Conservation (phyloP, 2,329 filamentous ascomycete genomes). For the Cylindrodendrum hubeiense region DNA sequence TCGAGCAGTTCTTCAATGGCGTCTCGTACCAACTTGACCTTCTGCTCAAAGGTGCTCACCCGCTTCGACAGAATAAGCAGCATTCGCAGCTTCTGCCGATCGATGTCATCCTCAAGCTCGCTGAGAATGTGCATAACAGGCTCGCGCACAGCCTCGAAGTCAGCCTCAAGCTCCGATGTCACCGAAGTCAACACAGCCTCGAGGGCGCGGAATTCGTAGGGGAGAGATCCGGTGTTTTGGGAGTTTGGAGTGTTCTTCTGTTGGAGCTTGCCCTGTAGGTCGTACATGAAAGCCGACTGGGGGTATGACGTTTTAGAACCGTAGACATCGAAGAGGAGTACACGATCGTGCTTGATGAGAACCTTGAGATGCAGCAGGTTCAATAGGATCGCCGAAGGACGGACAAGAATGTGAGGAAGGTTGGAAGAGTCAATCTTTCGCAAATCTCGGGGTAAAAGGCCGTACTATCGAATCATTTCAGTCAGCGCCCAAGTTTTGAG, state of each 20-base stretch:
- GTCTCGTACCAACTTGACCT: slow-evolving; percentile 91
- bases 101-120: slow-evolving; percentile 96
- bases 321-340: slow-evolving; percentile 96
- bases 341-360: slow-evolving; percentile 93
- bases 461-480: slow-evolving; percentile 71
- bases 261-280: slow-evolving; percentile 90
- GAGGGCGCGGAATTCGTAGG: slow-evolving; percentile 95
- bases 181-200: slow-evolving; percentile 96
- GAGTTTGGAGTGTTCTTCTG: slow-evolving; percentile 75
- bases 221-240: slow-evolving; percentile 71
- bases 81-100: slow-evolving; percentile 90
- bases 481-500: slow-evolving; percentile 4
- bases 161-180: slow-evolving; percentile 89
- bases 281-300: slow-evolving; percentile 98
- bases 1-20: slow-evolving; percentile 96
- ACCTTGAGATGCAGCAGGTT: slow-evolving; percentile 97
- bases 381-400: slow-evolving; percentile 91
- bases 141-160: slow-evolving; percentile 93
- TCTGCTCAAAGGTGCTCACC: slow-evolving; percentile 96
- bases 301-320: slow-evolving; percentile 95
- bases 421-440: slow-evolving; percentile 98
- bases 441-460: slow-evolving; percentile 91
- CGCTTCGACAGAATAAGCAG: slow-evolving; percentile 96
- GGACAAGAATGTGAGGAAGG: slow-evolving; percentile 93
- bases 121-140: slow-evolving; percentile 90